Evolutionary conservation across 2,329 filamentous ascomycete genomes (phyloP), one percentile per base, ranked within the genome.

Genomic region (Trichoderma harzianum): DNA sequence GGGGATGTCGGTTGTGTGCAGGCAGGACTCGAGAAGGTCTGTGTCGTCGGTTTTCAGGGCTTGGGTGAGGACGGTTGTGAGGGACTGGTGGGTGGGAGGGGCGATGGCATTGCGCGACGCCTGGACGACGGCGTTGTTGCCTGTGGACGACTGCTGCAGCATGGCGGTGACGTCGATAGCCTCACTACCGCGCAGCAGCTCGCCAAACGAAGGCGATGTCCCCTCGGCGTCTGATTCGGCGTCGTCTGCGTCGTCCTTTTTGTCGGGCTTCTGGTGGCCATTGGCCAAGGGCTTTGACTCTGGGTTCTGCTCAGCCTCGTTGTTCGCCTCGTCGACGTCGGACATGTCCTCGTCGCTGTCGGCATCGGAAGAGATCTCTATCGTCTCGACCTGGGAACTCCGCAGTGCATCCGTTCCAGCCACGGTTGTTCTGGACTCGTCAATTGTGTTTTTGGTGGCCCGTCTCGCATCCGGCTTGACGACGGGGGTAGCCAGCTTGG

Each of bases 51-150:
- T 98, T 78, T 92, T 92, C 71, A 99, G 90, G 7, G 96, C 94
- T 82, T 98, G 95, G 16, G 94, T 91, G 72, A 99, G 90, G n/a
- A 98, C 94, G 6, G 94, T 97, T 62, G 93, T 92, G 65, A 99
- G 89, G 7, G 95, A 97, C 72, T 93, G 90, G 72, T 92, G 91
- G 14, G 90, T 91, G 14, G 91, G 92, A 24, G 89, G 84, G 21
- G 87, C 86, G 73, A 92, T 84, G 69, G 83, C 81, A 73, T 84
- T 84, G 78, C 82, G 81, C 58, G 84, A 74, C 80, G 84, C 71
- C 82, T 84, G 75, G 82, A 83, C 74, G 16, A 81, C 77, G 51
- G 81, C 74, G 60, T 34, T 74, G 77, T 72, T 76, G 39, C 78
- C 72, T 24, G 76, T 73, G 30, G 78, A 72, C 67, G 78, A 76